Conservation (phyloP, 1,139 yeast genomes). For the Candida freyschussii region DNA sequence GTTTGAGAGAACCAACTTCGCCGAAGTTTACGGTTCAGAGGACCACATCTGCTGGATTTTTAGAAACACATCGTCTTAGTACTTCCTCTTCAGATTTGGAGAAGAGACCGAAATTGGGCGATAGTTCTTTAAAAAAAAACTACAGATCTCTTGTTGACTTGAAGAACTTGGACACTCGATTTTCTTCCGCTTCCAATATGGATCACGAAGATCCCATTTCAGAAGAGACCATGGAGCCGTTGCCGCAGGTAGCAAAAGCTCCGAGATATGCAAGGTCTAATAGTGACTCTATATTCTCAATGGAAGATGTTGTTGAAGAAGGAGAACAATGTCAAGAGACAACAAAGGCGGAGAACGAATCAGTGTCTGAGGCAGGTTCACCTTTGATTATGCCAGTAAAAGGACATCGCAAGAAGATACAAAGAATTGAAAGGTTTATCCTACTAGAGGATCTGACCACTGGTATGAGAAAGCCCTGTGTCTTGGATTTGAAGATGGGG, state of each 20-base stretch:
- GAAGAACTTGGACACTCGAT: slow-evolving; percentile 7
- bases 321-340: slow-evolving; percentile 4
- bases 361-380: slow-evolving; percentile 13
- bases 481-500: slow-evolving; percentile 95
- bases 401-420: slow-evolving; percentile 34
- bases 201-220: too few relatives aligned
- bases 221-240: too few relatives aligned
- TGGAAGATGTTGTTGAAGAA: slow-evolving; percentile 23
- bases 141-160: slow-evolving; percentile 24
- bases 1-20: slow-evolving; percentile 14
- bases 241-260: too few relatives aligned
- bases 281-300: slow-evolving; percentile 23
- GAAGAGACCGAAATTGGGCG: slow-evolving; percentile 16
- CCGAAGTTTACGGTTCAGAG: slow-evolving; percentile 16
- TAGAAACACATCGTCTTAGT: slow-evolving; percentile 18
- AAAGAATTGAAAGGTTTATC: slow-evolving; percentile 73
- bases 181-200: too few relatives aligned
- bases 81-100: slow-evolving; percentile 27
- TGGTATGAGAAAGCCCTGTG: slow-evolving; percentile 82
- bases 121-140: slow-evolving; percentile 15
- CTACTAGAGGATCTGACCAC: slow-evolving; percentile 88
- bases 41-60: slow-evolving; percentile 2
- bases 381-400: slow-evolving; percentile 18
- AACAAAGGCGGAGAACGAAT: slow-evolving; percentile 12
- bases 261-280: slow-evolving; percentile 19